Evolutionary conservation across 1,284 basidiomycete genomes (phyloP), one percentile per base, ranked within the genome.

Genomic region (Apiotrichum brassicae): DNA sequence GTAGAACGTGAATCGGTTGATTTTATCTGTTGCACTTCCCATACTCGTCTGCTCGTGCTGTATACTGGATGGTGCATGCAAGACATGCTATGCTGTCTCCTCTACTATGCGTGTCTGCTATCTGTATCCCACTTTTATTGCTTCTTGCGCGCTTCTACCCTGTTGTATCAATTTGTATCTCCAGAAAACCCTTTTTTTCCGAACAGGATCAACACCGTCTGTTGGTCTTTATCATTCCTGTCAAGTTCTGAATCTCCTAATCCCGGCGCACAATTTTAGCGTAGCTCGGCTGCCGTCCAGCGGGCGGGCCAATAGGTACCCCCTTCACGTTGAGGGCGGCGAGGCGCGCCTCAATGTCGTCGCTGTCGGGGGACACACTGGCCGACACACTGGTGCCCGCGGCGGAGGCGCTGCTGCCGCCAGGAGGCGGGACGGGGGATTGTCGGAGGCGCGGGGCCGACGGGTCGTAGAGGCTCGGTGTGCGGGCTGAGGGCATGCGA

Each of bases 221-320:
- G 14, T 24, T 19, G 32, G n/a, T n/a, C n/a, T 14, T 14, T 25
- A 20, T 13, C 14, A 14, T 34, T 19, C 3, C 13, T 16, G 8
- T 30, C 4, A 13, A 30, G 28, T 14, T 30, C 28, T 30, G 11
- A 9, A 3, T 11, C 28, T 30, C 28, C 28, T 30, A 67, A 42
- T 71, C 69, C 46, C 67, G 48, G 38, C 65, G 51, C n/a, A 70
- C 65, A 24, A 69, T 61, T 56, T 68, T 70, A 28, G 69, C 69
- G 57, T 71, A 71, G 40, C 61, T 64, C 25, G 65, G 60, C 35
- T 57, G 55, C 18, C 45, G 42, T 9, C 24, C 23, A 6, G 35
- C 41, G 6, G 58, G 51, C 24, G 28, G 32, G 24, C 60, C 65
- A 38, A 61, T 63, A 42, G 43, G 47, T 8, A 69, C 60, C 11